Evolutionary conservation across 1,284 basidiomycete genomes (phyloP).

Genomic region (Ceratobasidium sp.): DNA sequence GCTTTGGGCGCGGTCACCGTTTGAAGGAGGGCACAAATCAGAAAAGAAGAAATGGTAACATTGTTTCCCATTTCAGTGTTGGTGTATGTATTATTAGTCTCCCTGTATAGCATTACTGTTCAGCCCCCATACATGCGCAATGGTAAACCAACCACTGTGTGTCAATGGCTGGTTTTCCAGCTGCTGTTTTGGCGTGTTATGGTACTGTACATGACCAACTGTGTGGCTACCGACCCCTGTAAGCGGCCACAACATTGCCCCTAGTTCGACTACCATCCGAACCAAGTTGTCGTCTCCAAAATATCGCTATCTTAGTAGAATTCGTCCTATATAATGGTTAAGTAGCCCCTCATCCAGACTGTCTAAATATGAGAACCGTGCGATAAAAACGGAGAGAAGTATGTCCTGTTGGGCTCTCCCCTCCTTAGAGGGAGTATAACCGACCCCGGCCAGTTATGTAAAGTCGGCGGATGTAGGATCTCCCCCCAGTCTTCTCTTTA

Average conservation of each 20-base stretch:
- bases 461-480: not conserved
- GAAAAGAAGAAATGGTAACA: not conserved
- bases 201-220: too few species aligned
- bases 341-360: too few species aligned
- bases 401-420: not conserved
- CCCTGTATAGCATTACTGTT: not conserved
- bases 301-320: too few species aligned
- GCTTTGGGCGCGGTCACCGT: not conserved
- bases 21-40: not conserved
- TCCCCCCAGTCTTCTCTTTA: not conserved
- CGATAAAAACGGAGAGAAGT: constrained; percentile 19
- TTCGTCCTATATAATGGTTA: too few species aligned
- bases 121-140: not conserved
- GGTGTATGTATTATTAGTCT: constrained; percentile 23
- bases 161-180: too few species aligned
- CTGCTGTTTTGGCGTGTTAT: too few species aligned
- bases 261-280: too few species aligned
- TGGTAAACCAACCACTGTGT: not conserved
- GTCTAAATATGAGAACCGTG: not conserved
- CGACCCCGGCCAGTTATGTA: constrained; percentile 38
- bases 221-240: too few species aligned
- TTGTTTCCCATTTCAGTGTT: not conserved
- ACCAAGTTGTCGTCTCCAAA: too few species aligned
- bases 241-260: too few species aligned
- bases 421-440: constrained; percentile 1